Evolutionary conservation across 345 rosid genomes (phyloP).

Genomic region (Garcia nutans): DNA sequence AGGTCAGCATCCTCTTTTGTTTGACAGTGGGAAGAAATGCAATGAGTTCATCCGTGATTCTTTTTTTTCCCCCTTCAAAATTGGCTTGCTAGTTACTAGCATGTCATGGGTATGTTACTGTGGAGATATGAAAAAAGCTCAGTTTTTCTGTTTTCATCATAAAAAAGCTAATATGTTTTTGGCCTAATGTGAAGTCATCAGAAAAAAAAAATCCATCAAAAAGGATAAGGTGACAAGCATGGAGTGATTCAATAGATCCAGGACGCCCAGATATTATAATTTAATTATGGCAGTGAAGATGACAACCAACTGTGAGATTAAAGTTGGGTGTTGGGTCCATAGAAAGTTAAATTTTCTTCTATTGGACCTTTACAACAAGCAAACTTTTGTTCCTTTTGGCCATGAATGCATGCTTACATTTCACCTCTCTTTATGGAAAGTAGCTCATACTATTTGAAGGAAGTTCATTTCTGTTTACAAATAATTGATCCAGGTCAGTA

Average conservation of each 20-base stretch:
- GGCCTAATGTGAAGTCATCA: background rate
- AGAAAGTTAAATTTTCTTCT: background rate
- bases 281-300: background rate
- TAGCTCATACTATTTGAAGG: background rate
- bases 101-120: background rate
- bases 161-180: background rate
- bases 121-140: background rate
- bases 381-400: background rate
- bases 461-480: slow-evolving; percentile 12
- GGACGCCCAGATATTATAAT: background rate
- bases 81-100: background rate
- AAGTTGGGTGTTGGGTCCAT: background rate
- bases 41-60: background rate
- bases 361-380: background rate
- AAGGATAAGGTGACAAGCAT: background rate
- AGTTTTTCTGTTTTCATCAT: too few species aligned
- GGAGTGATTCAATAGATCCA: background rate
- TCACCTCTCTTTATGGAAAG: background rate
- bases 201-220: background rate
- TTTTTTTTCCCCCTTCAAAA: background rate
- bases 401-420: background rate
- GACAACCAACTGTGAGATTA: background rate
- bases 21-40: background rate
- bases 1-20: background rate
- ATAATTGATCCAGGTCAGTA: slow-evolving; percentile 47